Evolutionary conservation across 208 protist genomes (phyloP), one percentile per base, ranked within the genome.

Genomic region (Wallacemonas collosoma): DNA sequence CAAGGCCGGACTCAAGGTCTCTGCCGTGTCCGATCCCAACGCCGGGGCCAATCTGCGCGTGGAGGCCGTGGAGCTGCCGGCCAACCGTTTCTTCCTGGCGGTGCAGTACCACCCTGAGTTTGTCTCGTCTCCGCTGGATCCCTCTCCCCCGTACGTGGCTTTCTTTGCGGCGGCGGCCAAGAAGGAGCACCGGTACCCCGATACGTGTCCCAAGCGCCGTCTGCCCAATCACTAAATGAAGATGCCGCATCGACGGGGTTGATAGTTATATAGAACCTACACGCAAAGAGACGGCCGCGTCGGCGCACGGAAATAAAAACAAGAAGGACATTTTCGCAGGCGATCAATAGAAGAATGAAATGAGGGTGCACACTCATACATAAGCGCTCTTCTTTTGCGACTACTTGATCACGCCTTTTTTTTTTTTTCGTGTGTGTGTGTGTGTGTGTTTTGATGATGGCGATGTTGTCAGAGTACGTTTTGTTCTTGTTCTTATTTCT

Each of bases 101-200:
- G 88, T 96, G 68, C 98, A 99, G 82, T 99, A 95, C 85, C 99
- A 99, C 72, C 99, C 99, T 38, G 98, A 99, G 89, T 99, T 99
- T 82, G 89, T 98, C 60, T 97, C 95, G 2, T 88, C 97, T 9
- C 97, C 98, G 40, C 84, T 96, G 40, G 89, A 95, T 67, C 98
- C 99, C 39, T 98, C 97, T 11, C 97, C 98, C 55, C 90, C 95
- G 68, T 99, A 99, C 83, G 65, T 99, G 5, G 98, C 97, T 68
- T 98, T 99, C 73, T 77, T 99, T 17, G 83, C 87, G 1, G 98
- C 98, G 0, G 95, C 95, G 1, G 81, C 90, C 12, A 78, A 73
- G 56, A 87, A 81, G 65, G 79, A 87, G 62, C 81, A 85, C 69
- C 81, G 72, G 53, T 96, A 85, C 87, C 91, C 87, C 2, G 53